phyloP scores from a whole-genome alignment of 2,329 filamentous ascomycete genomes.

The Neopestalotiopsis rosae region DNA sequence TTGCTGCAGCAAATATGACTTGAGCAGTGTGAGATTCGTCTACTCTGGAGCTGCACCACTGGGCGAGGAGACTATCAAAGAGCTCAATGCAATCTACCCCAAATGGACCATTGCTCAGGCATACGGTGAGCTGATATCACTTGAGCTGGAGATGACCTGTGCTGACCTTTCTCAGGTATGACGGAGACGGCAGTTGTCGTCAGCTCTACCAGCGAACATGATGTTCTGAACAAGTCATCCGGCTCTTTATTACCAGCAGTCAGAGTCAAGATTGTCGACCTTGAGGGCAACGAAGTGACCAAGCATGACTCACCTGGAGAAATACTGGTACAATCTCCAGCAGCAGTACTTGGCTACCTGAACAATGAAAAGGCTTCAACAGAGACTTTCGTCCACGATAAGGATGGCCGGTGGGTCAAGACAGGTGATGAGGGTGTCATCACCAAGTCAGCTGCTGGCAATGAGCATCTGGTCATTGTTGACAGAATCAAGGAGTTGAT shows the following conservation, averaged over 20 bases:
- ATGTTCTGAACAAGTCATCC: constrained; percentile 74
- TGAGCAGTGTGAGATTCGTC: constrained; percentile 68
- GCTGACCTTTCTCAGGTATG: not conserved
- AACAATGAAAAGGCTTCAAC: constrained; percentile 83
- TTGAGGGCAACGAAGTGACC: constrained; percentile 73
- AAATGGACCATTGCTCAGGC: constrained; percentile 67
- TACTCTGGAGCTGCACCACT: constrained; percentile 82
- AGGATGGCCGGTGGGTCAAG: constrained; percentile 76
- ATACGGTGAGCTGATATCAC: constrained; percentile 79
- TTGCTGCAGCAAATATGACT: constrained; percentile 69
- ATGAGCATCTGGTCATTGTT: constrained; percentile 84
- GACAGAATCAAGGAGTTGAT: constrained; percentile 68
- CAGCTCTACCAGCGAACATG: constrained; percentile 60
- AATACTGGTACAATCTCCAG: constrained; percentile 77
- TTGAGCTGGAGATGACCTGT: constrained; percentile 56
- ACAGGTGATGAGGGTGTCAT: constrained; percentile 87
- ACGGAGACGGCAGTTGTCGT: not conserved
- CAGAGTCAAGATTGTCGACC: constrained; percentile 69
- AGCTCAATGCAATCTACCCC: constrained; percentile 49
- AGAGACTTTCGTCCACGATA: constrained; percentile 74
- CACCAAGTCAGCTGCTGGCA: constrained; percentile 64
- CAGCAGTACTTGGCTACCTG: constrained; percentile 81
- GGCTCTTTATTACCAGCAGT: constrained; percentile 72
- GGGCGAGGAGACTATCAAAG: constrained; percentile 72
- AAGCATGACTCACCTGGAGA: constrained; percentile 74